Percentiles rank a stretch among this genome's conserved stretches.
Conservation (phyloP, 2,329 filamentous ascomycete species). For the Microdochium trichocladiopsis region DNA sequence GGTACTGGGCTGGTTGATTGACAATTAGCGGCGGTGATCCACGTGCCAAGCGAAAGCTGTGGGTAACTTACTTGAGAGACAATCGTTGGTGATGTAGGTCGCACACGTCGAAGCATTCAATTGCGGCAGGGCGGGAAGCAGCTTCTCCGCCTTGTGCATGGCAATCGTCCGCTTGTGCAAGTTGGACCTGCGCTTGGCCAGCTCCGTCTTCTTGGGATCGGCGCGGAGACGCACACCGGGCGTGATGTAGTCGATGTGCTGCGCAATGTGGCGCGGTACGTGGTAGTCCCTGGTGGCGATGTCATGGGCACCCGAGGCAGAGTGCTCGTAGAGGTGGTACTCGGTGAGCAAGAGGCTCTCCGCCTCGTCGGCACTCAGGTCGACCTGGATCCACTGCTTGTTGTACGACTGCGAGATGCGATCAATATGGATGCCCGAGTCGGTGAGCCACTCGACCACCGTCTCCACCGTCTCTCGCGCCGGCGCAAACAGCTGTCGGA, state of each 20-base stretch:
- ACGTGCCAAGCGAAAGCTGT: constrained; percentile 3
- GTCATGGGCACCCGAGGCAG: neutral
- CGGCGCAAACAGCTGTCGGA: constrained; percentile 10
- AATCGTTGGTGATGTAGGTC: neutral
- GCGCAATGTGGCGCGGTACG: constrained; percentile 29
- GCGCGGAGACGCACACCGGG: constrained; percentile 33
- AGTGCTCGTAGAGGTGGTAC: constrained; percentile 6
- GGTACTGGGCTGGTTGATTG: constrained; percentile 6
- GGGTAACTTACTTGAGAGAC: no score
- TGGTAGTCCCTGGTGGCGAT: constrained; percentile 21
- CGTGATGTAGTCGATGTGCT: constrained; percentile 40
- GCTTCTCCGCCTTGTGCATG: neutral
- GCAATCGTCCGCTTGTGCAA: constrained; percentile 2
- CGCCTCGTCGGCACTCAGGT: constrained; percentile 7
- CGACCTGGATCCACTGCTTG: constrained; percentile 6
- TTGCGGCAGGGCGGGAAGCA: neutral
- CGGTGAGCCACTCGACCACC: constrained; percentile 5
- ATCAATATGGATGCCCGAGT: constrained; percentile 6
- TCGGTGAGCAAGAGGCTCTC: constrained; percentile 3
- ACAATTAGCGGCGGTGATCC: constrained; percentile 5
- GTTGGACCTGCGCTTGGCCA: neutral
- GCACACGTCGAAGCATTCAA: neutral
- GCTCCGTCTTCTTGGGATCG: neutral
- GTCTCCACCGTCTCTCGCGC: constrained; percentile 2
- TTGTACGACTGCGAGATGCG: constrained; percentile 5